These are phyloP conservation scores for Candida berthetii DNA, from an alignment of 805 yeast species.

Conservation along the genomic window DNA sequence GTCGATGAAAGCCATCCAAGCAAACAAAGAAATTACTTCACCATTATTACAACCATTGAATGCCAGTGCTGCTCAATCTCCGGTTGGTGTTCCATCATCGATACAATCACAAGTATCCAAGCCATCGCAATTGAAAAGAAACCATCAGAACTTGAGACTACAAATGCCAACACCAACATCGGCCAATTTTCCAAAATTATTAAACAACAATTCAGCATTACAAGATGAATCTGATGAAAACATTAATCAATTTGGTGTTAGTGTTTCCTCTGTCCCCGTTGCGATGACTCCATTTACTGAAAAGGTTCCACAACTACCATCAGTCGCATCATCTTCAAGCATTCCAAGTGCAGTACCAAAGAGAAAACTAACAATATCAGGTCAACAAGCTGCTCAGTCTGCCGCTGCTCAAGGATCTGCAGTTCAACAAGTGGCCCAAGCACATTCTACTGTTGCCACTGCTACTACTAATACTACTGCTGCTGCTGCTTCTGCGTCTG, in stretches of 20 bases:
- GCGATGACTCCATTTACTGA: constrained; percentile 83
- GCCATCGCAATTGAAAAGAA: constrained; percentile 22
- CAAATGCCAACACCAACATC: constrained; percentile 74
- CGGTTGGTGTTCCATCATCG: constrained; percentile 1
- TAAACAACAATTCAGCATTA: constrained; percentile 27
- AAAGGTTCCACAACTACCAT: constrained; percentile 21
- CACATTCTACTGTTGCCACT: constrained; percentile 7
- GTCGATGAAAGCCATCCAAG: constrained; percentile 27
- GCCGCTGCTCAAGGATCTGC: too few relatives aligned
- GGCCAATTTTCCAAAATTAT: constrained; percentile 17
- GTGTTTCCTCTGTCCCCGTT: constrained; percentile 44
- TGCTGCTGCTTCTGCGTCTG: too few relatives aligned
- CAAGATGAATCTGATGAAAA: constrained; percentile 26
- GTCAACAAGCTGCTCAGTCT: not conserved
- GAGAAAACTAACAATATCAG: not conserved
- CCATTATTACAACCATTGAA: constrained; percentile 28
- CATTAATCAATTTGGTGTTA: constrained; percentile 65
- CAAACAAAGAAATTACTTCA: constrained; percentile 14
- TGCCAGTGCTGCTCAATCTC: constrained; percentile 19
- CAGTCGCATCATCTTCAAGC: not conserved
- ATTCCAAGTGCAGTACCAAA: not conserved
- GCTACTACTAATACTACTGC: too few relatives aligned
- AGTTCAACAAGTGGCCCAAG: too few relatives aligned
- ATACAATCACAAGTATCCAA: constrained; percentile 1
- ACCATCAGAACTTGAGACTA: constrained; percentile 51